Base-by-base conservation (phyloP, 768 basidiomycete species). In the Suillus subluteus region DNA sequence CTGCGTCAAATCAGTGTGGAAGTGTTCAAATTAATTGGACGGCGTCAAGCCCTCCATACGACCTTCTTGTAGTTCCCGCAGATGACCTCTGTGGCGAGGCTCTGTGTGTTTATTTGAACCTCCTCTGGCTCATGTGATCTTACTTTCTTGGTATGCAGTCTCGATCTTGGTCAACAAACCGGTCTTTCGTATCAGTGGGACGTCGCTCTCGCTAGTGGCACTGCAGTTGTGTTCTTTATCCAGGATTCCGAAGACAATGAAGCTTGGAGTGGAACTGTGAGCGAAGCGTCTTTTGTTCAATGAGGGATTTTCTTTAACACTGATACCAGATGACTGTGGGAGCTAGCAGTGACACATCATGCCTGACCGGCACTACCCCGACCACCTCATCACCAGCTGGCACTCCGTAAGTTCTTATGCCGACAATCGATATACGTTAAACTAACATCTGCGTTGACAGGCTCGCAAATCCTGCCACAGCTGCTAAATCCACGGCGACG, bases 201-300 rank as follows among this genome's bases (percentile, higher is more conserved):
- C 6, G 79, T 80, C 58, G 67, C 71, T 54, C 48, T 92, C 61
- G 71, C 84, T 41, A 80, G 83, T 15, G 87, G 87, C 44, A 81
- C 80, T 26, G 67, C 79, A 37, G 80, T 89, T 46, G 74, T 81
- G 68, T 68, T 92, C 40, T 88, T 83, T 18, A 67, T 91, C 21
- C 75, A 83, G 67, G 90, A 92, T 72, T 71, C 77, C 2, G 63
- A 71, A 41, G 85, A 80, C 37, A 73, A 88, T 4, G 90, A 92
- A 70, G 91, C 84, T 4, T 94, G 92, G 92, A 87, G 86, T 69
- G 81, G 79, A 43, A 71, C 69, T 13, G 91, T 92, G 67, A 73
- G 87, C 82, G 21, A 67, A 55, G 52, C 58, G 16, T 43, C 18
- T 32, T 37, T 44, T 56, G 23, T 40, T 55, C 7, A 23, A 15